Evolutionary conservation across 2,329 filamentous ascomycete genomes (phyloP).

Genomic region (Ophiostoma sp.): DNA sequence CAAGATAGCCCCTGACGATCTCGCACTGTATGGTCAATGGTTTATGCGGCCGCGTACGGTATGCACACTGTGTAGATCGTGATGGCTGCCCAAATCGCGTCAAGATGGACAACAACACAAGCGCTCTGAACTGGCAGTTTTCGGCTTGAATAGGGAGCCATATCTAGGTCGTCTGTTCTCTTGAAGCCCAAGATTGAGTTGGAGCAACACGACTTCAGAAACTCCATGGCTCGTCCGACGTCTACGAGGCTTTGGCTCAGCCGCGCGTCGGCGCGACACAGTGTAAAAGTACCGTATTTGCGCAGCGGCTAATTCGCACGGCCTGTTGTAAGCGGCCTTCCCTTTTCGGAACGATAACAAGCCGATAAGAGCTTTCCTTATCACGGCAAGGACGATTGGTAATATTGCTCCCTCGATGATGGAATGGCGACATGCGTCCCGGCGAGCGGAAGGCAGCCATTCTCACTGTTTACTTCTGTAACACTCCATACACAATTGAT

Average conservation of each 20-base stretch:
- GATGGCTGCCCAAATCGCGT: not conserved
- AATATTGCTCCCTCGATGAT: not conserved
- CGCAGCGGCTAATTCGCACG: not conserved
- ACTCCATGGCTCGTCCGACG: not conserved
- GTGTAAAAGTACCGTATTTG: not conserved
- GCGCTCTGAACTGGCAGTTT: not conserved
- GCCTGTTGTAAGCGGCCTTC: slow-evolving; percentile 6
- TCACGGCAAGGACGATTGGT: not conserved
- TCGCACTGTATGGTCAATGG: not conserved
- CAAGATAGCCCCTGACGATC: not conserved
- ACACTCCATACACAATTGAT: not conserved
- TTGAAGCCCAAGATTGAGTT: not conserved
- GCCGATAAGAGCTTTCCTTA: slow-evolving; percentile 5
- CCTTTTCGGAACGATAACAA: not conserved
- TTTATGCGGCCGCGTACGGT: not conserved
- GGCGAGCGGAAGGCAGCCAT: not conserved
- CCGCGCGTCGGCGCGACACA: not conserved
- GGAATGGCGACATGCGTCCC: not conserved
- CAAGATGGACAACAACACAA: not conserved
- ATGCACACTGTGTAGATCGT: not conserved
- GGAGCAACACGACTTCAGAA: not conserved
- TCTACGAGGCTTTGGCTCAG: not conserved
- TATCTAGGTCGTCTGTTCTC: not conserved
- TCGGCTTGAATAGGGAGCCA: too few relatives aligned
- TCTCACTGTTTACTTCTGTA: not conserved